These are phyloP conservation scores for Sporisorium sorghi DNA, from an alignment of 1,284 basidiomycete species.

Conservation along the genomic window DNA sequence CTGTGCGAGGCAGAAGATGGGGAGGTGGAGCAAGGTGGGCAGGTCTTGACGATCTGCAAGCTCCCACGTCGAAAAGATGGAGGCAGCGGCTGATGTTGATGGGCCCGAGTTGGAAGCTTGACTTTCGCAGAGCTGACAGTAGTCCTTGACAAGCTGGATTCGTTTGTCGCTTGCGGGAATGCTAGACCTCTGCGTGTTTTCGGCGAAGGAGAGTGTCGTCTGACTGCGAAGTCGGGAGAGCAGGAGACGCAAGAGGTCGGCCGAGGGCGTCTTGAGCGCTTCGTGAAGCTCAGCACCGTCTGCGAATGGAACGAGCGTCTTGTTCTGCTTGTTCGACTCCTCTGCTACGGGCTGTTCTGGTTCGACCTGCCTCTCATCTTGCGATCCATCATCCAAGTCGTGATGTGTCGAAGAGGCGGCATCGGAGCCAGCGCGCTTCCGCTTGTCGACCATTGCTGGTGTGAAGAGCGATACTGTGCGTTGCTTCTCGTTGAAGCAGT, in stretches of 20 bases:
- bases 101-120: conserved; percentile 35
- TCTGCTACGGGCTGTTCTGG: conserved; percentile 5
- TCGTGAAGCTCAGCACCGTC: conserved; percentile 36
- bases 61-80: conserved; percentile 49
- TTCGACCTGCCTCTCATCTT: conserved; percentile 19
- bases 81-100: conserved; percentile 25
- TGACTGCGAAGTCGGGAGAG: conserved; percentile 43
- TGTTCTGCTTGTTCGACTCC: conserved; percentile 13
- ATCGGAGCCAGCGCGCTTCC: conserved; percentile 39
- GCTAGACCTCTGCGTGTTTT: conserved; percentile 39
- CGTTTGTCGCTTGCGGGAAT: conserved; percentile 44
- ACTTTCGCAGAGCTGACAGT: conserved; percentile 45
- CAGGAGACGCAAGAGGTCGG: conserved; percentile 37
- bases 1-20: conserved; percentile 61
- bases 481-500: neutral
- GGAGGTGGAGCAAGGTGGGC: conserved; percentile 46
- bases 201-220: conserved; percentile 38
- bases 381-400: conserved; percentile 23
- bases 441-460: conserved; percentile 34
- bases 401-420: conserved; percentile 23
- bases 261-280: conserved; percentile 45
- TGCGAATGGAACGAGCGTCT: conserved; percentile 24
- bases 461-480: neutral
- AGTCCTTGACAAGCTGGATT: conserved; percentile 44
- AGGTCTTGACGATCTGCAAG: conserved; percentile 48